A percentile compares a stretch with the other conserved stretches of the same genome.
phyloP scores from a whole-genome alignment of 208 protist species.

The Acanthamoeba polyphaga region DNA sequence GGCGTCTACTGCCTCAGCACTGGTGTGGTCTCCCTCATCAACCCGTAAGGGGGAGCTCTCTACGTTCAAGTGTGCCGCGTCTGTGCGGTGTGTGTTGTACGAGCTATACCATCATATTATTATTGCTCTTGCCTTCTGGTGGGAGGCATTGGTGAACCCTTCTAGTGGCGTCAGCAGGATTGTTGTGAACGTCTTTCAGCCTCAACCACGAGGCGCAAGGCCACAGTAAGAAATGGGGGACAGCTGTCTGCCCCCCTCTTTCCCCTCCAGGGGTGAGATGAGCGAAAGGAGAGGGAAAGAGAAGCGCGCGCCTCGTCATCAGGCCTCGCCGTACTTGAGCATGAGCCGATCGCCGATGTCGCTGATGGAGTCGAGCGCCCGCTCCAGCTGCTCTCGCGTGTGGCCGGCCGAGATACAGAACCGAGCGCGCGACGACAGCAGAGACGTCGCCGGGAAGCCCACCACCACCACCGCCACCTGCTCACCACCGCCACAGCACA shows the following conservation, averaged over 20 bases:
- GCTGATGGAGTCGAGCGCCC: slow-evolving; percentile 93
- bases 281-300: too few relatives aligned
- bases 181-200: too few relatives aligned
- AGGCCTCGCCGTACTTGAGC: slow-evolving; percentile 12
- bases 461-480: slow-evolving; percentile 97
- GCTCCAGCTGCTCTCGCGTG: slow-evolving; percentile 95
- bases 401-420: slow-evolving; percentile 94
- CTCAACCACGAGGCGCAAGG: too few relatives aligned
- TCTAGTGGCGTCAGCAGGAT: too few relatives aligned
- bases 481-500: background rate
- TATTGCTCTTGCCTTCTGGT: too few relatives aligned
- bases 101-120: too few relatives aligned
- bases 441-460: slow-evolving; percentile 97
- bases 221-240: too few relatives aligned
- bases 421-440: slow-evolving; percentile 93
- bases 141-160: too few relatives aligned
- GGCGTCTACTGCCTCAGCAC: background rate
- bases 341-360: slow-evolving; percentile 88
- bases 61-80: background rate
- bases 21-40: background rate
- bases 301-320: too few relatives aligned
- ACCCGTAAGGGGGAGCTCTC: background rate
- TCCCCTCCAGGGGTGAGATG: too few relatives aligned
- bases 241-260: too few relatives aligned
- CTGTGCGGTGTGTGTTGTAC: too few relatives aligned